Evolutionary conservation across 345 rosid species (phyloP).

Genomic region (Acer negundo): DNA sequence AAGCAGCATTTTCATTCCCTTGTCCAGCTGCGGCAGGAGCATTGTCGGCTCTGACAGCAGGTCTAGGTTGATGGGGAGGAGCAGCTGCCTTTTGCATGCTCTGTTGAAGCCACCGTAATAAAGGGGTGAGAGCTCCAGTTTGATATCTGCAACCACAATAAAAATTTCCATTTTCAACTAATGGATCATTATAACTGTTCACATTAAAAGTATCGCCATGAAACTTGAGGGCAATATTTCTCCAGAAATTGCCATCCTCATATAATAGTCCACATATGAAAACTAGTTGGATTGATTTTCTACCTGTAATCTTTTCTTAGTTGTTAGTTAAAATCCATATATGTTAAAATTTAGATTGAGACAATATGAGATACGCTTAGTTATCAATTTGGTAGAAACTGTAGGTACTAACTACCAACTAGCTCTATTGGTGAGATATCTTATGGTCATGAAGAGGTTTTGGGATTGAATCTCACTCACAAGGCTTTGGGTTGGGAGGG

Average conservation of each 20-base stretch:
- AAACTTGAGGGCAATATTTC: not conserved
- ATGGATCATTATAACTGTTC: not conserved
- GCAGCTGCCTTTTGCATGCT: slow-evolving; percentile 98
- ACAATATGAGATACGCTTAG: not conserved
- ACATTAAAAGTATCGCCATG: not conserved
- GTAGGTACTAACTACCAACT: not conserved
- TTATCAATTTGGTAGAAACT: not conserved
- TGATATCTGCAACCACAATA: slow-evolving; percentile 67
- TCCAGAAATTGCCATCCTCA: not conserved
- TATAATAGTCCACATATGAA: not conserved
- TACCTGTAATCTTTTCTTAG: not conserved
- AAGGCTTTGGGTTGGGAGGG: not conserved
- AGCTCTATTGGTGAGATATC: not conserved
- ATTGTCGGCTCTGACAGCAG: slow-evolving; percentile 73
- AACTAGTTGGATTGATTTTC: not conserved
- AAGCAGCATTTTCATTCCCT: slow-evolving; percentile 51
- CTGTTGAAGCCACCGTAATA: slow-evolving; percentile 89
- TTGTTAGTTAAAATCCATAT: not conserved
- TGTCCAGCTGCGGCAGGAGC: slow-evolving; percentile 65
- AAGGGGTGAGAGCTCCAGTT: slow-evolving; percentile 94
- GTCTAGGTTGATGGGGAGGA: slow-evolving; percentile 77
- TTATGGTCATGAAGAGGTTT: not conserved
- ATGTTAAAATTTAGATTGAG: not conserved
- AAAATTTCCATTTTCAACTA: slow-evolving; percentile 3
- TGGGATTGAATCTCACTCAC: not conserved